Conservation (phyloP, 169 alveolate genomes). For the Eimeria maxima region DNA sequence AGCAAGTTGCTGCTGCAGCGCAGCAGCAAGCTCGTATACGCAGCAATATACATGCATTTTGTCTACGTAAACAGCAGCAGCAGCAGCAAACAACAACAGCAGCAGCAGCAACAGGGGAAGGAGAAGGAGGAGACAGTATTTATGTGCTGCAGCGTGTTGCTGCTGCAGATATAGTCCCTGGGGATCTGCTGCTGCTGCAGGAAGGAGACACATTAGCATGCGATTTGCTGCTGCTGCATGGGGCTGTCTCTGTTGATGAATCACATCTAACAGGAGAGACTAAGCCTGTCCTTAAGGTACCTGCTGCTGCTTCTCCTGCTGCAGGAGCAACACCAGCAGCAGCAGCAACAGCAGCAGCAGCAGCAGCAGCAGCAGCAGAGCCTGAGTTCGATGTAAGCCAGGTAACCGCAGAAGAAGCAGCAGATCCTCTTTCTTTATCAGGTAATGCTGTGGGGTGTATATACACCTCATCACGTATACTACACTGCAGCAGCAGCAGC, state of each 20-base stretch:
- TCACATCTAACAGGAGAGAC: conserved; percentile 66
- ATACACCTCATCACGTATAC: not conserved
- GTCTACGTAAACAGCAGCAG: not conserved
- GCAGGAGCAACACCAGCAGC: too few species aligned
- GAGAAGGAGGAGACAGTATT: not conserved
- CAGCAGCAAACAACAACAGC: not conserved
- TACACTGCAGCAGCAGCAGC: conserved; percentile 29
- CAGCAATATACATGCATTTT: not conserved
- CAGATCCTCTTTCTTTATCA: not conserved
- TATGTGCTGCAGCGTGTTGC: conserved; percentile 12
- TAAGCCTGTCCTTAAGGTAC: conserved; percentile 34
- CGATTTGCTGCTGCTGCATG: conserved; percentile 67
- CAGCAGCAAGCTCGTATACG: not conserved
- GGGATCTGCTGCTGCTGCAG: conserved; percentile 57
- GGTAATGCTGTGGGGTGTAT: not conserved
- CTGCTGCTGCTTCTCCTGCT: too few species aligned
- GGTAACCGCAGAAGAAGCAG: not conserved
- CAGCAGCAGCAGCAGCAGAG: not conserved
- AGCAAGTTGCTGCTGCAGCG: not conserved
- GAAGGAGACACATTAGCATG: conserved; percentile 50
- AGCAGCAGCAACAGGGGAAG: too few species aligned
- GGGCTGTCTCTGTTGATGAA: conserved; percentile 66
- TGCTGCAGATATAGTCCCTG: conserved; percentile 49
- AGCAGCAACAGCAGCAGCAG: too few species aligned
- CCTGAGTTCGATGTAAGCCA: not conserved